Conservation (phyloP, 257 asterid genomes). For the Vinca minor region DNA sequence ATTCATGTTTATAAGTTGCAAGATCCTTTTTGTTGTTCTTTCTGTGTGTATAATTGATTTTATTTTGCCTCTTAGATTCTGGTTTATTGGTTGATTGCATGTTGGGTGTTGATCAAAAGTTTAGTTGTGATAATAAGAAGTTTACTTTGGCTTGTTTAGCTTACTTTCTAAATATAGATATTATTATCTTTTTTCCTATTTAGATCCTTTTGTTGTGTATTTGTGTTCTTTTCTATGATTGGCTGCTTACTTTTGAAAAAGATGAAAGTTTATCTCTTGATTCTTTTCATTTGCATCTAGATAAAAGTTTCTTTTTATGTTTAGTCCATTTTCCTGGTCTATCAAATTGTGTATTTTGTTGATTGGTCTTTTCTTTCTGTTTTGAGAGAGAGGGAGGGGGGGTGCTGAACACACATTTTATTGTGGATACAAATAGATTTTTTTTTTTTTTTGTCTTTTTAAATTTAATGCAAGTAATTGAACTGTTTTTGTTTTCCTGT, state of each 20-base stretch:
- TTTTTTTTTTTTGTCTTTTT: neutral
- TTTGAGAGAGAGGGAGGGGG: too few relatives aligned
- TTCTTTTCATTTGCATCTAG: neutral
- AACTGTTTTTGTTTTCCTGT: conserved; percentile 8
- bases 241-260: neutral
- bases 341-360: neutral
- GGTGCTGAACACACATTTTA: too few relatives aligned
- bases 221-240: neutral
- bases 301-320: neutral
- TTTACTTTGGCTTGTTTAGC: neutral
- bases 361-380: neutral
- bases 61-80: conserved; percentile 6
- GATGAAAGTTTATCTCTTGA: neutral
- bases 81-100: conserved; percentile 17
- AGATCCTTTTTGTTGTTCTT: too few relatives aligned
- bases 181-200: neutral
- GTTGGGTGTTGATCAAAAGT: conserved; percentile 16
- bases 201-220: neutral
- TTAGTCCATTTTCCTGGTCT: neutral
- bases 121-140: too few relatives aligned
- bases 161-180: neutral
- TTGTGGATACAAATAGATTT: neutral
- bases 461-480: neutral
- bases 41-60: too few relatives aligned
- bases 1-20: neutral